Evolutionary conservation across 2,329 filamentous ascomycete genomes (phyloP).

Genomic region (Furcasterigmium sp.): DNA sequence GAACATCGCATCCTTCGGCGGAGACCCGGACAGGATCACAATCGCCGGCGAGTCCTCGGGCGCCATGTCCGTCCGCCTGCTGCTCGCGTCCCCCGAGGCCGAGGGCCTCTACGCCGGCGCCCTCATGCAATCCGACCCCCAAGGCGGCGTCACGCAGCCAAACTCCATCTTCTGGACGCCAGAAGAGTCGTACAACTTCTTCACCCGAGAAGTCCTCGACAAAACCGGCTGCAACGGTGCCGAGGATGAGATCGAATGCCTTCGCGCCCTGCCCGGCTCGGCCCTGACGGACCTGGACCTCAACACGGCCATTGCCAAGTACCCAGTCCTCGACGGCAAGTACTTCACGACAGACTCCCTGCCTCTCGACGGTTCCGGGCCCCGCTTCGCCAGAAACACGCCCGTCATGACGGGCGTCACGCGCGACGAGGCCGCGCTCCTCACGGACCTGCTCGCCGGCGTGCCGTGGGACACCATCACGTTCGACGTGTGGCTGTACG

Average conservation of each 20-base stretch:
- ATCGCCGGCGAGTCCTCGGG: slow-evolving; percentile 52
- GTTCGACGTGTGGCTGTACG: neutral
- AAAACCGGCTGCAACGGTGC: slow-evolving; percentile 46
- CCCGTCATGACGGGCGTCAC: neutral
- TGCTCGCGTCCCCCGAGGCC: slow-evolving; percentile 42
- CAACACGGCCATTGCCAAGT: slow-evolving; percentile 34
- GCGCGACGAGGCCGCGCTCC: neutral
- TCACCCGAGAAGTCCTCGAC: slow-evolving; percentile 44
- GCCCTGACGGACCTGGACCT: slow-evolving; percentile 30
- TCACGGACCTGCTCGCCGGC: too few relatives aligned
- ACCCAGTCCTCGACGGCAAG: slow-evolving; percentile 53
- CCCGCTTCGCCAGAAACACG: neutral
- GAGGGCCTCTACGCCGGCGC: slow-evolving; percentile 41
- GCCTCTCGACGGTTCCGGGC: neutral
- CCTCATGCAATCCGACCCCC: slow-evolving; percentile 33
- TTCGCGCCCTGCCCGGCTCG: slow-evolving; percentile 39
- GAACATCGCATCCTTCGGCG: slow-evolving; percentile 50
- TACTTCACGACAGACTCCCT: slow-evolving; percentile 31
- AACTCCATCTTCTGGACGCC: slow-evolving; percentile 57
- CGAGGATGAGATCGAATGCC: slow-evolving; percentile 44
- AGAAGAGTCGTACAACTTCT: slow-evolving; percentile 40
- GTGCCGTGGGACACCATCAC: neutral
- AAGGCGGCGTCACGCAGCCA: slow-evolving; percentile 41
- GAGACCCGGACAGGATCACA: slow-evolving; percentile 50
- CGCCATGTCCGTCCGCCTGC: slow-evolving; percentile 42